Base-by-base conservation (phyloP, 225 moss, liverwort and hornwort species). In the Sphagnum contortum region DNA sequence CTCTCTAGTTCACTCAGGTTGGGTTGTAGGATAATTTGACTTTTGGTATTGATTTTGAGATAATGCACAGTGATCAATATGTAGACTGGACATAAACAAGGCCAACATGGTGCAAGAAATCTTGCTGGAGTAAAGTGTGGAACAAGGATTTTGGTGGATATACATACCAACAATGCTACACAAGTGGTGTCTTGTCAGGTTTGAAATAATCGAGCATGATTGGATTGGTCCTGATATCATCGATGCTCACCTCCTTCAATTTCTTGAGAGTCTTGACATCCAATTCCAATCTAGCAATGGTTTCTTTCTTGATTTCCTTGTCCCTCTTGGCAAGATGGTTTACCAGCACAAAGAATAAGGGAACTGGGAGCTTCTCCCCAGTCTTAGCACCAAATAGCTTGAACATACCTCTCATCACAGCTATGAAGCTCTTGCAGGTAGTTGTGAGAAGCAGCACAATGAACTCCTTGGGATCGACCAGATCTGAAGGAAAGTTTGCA, bases 381-480 rank as follows among this genome's bases (percentile, higher is more conserved):
- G 72, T 83, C 47, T 84, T 89, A 3, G 89, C 74, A 70, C 93
- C 98, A 75, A 98, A 98, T 9, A 92, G 80, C 62, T 91, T 87
- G 63, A 98, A 98, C 12, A 92, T 75, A n/a, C 91, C 93, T 71
- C 81, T 54, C 7, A 98, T 69, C 0, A 91, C 73, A 0, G 82
- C 89, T 9, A 88, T 70, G 65, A 89, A 91, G 12, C 84, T 98
- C 71, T 98, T 90, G 0, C 85, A 68, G 0, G 76, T 81, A 49
- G 83, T 73, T 0, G 91, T 98, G 5, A 98, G 80, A 2, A 93
- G 7, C n/a, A 98, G 62, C 0, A 93, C 71, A 48, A 98, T 87
- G 1, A 93, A 89, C 62, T 98, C 98, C 10, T 93, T 98, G 0
- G 98, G 98, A 72, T 93, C 98, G 0, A 98, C 90, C 46, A 98